These are phyloP conservation scores for Parachaetomium inaequale DNA, from an alignment of 495 filamentous ascomycete species.

Conservation along the genomic window DNA sequence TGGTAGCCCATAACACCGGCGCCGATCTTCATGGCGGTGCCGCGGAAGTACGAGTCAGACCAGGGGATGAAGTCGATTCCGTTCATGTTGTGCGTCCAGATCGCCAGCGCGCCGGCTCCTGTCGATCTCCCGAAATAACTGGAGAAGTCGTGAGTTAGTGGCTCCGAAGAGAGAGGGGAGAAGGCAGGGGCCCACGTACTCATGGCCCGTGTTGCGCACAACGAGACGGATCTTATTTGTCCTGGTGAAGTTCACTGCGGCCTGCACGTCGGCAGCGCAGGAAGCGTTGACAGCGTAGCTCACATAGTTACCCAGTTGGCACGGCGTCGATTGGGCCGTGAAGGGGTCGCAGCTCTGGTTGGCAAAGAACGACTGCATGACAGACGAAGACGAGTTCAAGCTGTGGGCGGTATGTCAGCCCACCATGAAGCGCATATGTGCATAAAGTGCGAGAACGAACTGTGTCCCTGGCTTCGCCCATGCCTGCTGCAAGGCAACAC, in stretches of 20 bases:
- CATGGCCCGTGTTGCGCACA: slow-evolving; percentile 43
- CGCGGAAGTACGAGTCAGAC: slow-evolving; percentile 35
- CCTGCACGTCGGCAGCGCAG: slow-evolving; percentile 31
- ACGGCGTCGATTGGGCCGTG: slow-evolving; percentile 23
- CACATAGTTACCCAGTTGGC: slow-evolving; percentile 50
- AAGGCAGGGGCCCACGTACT: slow-evolving; percentile 10
- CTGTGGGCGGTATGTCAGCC: not conserved
- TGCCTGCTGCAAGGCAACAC: slow-evolving; percentile 11
- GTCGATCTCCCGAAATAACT: slow-evolving; percentile 42
- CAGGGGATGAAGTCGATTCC: slow-evolving; percentile 41
- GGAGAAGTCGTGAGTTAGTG: not conserved
- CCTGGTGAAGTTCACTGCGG: slow-evolving; percentile 42
- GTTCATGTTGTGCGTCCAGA: slow-evolving; percentile 52
- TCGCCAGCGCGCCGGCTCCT: slow-evolving; percentile 41
- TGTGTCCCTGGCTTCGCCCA: slow-evolving; percentile 6
- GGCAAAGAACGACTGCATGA: slow-evolving; percentile 8
- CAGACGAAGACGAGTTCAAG: not conserved
- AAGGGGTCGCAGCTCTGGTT: slow-evolving; percentile 14
- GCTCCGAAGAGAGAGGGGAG: not conserved
- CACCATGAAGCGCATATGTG: not conserved
- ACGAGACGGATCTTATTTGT: slow-evolving; percentile 40
- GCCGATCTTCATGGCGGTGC: slow-evolving; percentile 48
- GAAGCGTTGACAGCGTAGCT: slow-evolving; percentile 49
- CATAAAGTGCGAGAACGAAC: not conserved
- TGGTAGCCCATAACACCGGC: slow-evolving; percentile 53